A percentile compares a stretch with the other conserved stretches of the same genome.
phyloP scores from a whole-genome alignment of 495 filamentous ascomycete genomes.

The Clavariopsis aquatica region DNA sequence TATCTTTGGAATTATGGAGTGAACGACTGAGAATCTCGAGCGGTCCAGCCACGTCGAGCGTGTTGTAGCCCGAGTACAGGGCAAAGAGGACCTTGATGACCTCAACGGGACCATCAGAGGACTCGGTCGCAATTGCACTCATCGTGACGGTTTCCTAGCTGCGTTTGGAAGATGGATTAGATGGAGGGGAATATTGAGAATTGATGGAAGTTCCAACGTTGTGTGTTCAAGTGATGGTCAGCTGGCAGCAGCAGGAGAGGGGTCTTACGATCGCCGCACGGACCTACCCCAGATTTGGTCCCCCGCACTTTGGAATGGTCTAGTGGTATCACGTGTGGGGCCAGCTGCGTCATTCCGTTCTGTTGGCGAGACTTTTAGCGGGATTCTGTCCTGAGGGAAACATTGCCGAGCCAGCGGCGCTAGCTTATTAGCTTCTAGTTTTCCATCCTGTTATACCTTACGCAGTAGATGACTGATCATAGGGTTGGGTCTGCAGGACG shows the following conservation, averaged over 20 bases:
- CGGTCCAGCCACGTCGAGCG: conserved; percentile 67
- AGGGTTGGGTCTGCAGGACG: no score
- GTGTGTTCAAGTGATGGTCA: conserved; percentile 5
- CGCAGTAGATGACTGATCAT: no score
- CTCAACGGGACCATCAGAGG: conserved; percentile 39
- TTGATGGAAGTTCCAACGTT: not conserved
- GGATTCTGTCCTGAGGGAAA: not conserved
- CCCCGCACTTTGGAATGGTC: not conserved
- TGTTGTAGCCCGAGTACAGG: conserved; percentile 53
- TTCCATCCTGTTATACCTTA: no score
- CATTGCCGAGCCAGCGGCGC: not conserved
- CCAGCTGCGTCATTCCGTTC: not conserved
- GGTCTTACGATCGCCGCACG: not conserved
- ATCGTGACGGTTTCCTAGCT: conserved; percentile 37
- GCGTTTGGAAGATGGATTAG: conserved; percentile 1
- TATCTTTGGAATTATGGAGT: conserved; percentile 62
- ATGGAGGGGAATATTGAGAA: not conserved
- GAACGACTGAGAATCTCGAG: conserved; percentile 63
- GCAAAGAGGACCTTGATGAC: conserved; percentile 57
- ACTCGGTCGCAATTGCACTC: conserved; percentile 48
- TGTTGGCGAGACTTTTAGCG: not conserved
- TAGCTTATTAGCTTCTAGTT: not conserved
- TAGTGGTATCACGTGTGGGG: not conserved
- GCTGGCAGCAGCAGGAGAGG: conserved; percentile 1
- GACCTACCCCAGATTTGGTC: conserved; percentile 9